Evolutionary conservation across 305 asterid genomes (phyloP).

Genomic region (Solanum hybrid): DNA sequence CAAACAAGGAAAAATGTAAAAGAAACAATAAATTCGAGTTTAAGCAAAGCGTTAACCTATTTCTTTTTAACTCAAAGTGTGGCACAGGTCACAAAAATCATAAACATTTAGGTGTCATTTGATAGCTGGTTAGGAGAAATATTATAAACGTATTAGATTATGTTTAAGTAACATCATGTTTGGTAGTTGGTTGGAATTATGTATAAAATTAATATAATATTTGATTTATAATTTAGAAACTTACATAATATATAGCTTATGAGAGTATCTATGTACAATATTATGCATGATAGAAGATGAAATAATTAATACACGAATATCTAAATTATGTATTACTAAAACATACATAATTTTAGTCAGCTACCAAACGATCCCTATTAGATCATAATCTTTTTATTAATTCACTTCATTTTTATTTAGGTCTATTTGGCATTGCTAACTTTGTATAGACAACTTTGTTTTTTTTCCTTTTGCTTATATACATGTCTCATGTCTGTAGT

Average conservation of each 20-base stretch:
- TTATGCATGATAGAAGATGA: neutral
- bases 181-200: rapidly evolving
- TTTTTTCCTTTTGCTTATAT: neutral
- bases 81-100: neutral
- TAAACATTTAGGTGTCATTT: neutral
- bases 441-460: neutral
- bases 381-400: neutral
- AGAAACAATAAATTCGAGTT: too few species aligned
- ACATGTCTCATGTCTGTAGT: neutral
- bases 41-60: neutral
- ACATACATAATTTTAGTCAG: rapidly evolving
- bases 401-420: neutral
- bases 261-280: neutral
- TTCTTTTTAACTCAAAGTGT: neutral
- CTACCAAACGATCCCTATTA: too few species aligned
- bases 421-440: neutral
- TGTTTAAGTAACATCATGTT: neutral
- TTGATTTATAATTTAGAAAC: too few species aligned
- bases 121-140: rapidly evolving
- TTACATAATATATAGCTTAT: neutral
- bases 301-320: neutral
- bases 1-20: too few species aligned
- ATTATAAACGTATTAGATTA: neutral
- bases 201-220: neutral
- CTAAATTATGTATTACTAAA: too few species aligned